Conservation (phyloP, 2,329 filamentous ascomycete species). For the Metarhizium sp. region DNA sequence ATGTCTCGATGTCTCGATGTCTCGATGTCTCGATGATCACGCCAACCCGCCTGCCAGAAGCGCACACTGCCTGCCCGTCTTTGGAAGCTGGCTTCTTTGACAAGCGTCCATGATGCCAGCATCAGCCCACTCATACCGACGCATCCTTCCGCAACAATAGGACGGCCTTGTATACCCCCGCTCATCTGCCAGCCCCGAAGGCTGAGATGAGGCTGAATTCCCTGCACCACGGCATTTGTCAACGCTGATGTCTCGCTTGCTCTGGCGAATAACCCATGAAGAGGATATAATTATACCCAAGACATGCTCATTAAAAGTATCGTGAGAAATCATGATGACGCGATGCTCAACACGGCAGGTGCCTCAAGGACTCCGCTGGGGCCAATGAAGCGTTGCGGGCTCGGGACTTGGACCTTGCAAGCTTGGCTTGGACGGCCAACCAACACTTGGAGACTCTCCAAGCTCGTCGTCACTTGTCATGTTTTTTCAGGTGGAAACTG, state of each 20-base stretch:
- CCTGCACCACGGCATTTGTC: neutral
- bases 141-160: neutral
- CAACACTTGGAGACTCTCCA: too few relatives aligned
- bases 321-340: neutral
- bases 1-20: neutral
- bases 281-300: neutral
- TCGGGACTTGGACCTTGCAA: too few relatives aligned
- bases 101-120: neutral
- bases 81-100: neutral
- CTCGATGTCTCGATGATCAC: neutral
- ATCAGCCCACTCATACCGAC: neutral
- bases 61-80: neutral
- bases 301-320: neutral
- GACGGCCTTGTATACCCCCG: neutral
- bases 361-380: too few relatives aligned
- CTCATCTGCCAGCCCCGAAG: neutral
- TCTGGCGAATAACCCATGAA: neutral
- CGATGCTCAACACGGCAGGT: neutral
- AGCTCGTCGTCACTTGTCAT: neutral
- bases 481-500: neutral
- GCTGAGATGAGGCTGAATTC: slow-evolving; percentile 2
- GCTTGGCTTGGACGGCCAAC: neutral
- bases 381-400: too few relatives aligned
- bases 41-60: neutral
- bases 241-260: neutral